Conservation (phyloP, 2,329 filamentous ascomycete genomes). For the Talaromyces sp. region DNA sequence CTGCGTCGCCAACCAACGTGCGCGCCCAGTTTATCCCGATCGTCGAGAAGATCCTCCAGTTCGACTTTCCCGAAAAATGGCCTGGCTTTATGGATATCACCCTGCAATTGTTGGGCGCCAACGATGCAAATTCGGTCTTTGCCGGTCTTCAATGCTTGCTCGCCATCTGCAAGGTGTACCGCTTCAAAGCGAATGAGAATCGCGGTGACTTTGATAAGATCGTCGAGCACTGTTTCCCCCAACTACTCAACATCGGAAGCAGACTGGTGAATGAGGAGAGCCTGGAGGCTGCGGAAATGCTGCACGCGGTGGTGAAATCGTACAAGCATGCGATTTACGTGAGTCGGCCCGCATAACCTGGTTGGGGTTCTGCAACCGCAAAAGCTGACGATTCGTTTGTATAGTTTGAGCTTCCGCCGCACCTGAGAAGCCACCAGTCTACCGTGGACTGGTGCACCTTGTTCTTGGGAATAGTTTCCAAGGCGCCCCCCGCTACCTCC, state of each 20-base stretch:
- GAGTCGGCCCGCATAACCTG: slow-evolving; percentile 33
- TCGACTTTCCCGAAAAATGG: slow-evolving; percentile 93
- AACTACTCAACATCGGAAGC: slow-evolving; percentile 79
- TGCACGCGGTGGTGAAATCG: slow-evolving; percentile 88
- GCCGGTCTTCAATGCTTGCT: slow-evolving; percentile 91
- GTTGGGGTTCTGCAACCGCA: slow-evolving; percentile 10
- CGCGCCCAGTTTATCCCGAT: slow-evolving; percentile 91
- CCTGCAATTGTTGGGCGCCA: slow-evolving; percentile 78
- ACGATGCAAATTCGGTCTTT: slow-evolving; percentile 80
- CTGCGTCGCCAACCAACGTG: slow-evolving; percentile 71
- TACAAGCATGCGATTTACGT: slow-evolving; percentile 99
- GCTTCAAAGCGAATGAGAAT: slow-evolving; percentile 82
- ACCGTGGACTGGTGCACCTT: slow-evolving; percentile 96
- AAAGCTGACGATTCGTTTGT: slow-evolving; percentile 22
- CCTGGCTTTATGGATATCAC: slow-evolving; percentile 92
- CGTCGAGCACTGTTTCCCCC: slow-evolving; percentile 83
- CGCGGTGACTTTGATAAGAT: slow-evolving; percentile 90
- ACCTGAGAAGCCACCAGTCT: slow-evolving; percentile 70
- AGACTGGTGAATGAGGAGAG: slow-evolving; percentile 86
- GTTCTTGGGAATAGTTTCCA: slow-evolving; percentile 84
- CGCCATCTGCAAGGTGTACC: slow-evolving; percentile 90
- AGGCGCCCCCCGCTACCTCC: slow-evolving; percentile 71
- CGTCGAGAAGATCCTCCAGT: slow-evolving; percentile 91
- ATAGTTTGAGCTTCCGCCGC: slow-evolving; percentile 78
- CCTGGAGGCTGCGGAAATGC: slow-evolving; percentile 92